Conservation (phyloP, 1,284 basidiomycete genomes). For the Schizophyllum amplum region DNA sequence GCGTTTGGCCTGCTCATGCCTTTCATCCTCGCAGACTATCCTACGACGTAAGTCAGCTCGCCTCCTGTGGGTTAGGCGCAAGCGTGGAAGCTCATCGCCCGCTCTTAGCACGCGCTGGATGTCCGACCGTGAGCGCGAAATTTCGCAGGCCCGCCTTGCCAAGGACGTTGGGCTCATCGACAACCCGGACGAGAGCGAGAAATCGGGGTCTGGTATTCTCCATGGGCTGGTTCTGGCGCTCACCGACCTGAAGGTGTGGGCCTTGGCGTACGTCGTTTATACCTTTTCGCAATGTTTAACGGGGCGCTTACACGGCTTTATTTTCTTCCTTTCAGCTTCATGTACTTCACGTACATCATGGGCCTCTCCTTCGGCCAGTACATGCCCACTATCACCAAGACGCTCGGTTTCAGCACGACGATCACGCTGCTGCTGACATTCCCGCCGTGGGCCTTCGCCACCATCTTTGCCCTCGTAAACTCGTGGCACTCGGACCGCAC, state of each 20-base stretch:
- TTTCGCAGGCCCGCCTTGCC: conserved; percentile 35
- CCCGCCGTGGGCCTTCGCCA: conserved; percentile 12
- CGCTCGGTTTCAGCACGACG: conserved; percentile 12
- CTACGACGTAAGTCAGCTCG: conserved; percentile 8
- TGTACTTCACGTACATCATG: not conserved
- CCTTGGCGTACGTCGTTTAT: conserved; percentile 6
- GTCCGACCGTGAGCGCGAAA: conserved; percentile 27
- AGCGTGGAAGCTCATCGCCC: conserved; percentile 2
- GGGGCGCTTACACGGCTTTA: not conserved
- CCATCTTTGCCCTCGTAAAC: conserved; percentile 11
- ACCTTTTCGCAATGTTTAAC: conserved; percentile 8
- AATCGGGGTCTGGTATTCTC: conserved; percentile 11
- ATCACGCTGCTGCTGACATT: conserved; percentile 10
- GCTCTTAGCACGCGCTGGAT: conserved; percentile 34
- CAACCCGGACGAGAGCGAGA: conserved; percentile 22
- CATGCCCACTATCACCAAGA: conserved; percentile 8
- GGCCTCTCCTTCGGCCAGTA: not conserved
- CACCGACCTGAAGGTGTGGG: conserved; percentile 8
- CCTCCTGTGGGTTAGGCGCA: not conserved
- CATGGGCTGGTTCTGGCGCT: conserved; percentile 10
- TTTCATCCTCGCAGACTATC: conserved; percentile 18
- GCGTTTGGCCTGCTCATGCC: not conserved
- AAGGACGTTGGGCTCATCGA: conserved; percentile 35
- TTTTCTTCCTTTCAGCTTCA: not conserved
- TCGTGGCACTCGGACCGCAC: conserved; percentile 16